Percentiles rank a stretch among this genome's conserved stretches.
Evolutionary conservation across 768 basidiomycete genomes (phyloP).

Genomic region (Collybiopsis luxurians): DNA sequence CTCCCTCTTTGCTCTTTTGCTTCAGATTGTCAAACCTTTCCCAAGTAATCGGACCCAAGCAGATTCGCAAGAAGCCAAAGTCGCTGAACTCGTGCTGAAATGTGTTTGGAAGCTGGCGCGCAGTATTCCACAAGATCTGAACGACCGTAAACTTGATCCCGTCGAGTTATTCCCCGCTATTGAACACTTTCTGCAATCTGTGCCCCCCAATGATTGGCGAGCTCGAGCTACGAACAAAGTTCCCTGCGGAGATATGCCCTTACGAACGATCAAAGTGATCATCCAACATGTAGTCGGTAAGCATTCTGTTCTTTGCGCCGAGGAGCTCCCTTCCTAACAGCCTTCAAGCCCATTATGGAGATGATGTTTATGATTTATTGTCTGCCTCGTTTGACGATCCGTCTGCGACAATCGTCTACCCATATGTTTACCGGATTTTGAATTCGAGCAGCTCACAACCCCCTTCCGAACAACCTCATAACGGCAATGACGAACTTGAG

Average conservation of each 20-base stretch:
- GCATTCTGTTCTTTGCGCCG: constrained; percentile 28
- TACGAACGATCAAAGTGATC: constrained; percentile 97
- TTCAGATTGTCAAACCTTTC: constrained; percentile 84
- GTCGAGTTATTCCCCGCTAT: constrained; percentile 89
- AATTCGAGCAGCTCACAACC: constrained; percentile 59
- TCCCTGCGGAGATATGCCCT: constrained; percentile 96
- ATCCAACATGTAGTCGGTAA: constrained; percentile 95
- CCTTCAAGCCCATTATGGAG: constrained; percentile 71
- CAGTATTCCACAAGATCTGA: constrained; percentile 90
- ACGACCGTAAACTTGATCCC: constrained; percentile 75
- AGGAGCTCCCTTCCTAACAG: constrained; percentile 2
- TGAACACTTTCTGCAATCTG: constrained; percentile 89
- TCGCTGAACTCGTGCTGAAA: constrained; percentile 91
- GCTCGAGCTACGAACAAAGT: constrained; percentile 86
- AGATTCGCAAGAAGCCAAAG: constrained; percentile 81
- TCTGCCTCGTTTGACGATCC: constrained; percentile 91
- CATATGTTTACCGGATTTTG: constrained; percentile 89
- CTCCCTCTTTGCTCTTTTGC: constrained; percentile 75
- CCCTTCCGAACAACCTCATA: constrained; percentile 32
- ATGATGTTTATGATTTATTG: constrained; percentile 88
- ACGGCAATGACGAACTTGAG: constrained; percentile 32
- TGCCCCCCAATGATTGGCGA: constrained; percentile 96
- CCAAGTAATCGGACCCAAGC: constrained; percentile 66
- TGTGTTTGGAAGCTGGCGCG: constrained; percentile 98
- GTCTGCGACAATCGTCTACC: constrained; percentile 96